Percentiles rank a stretch among this genome's conserved stretches.
Conservation (phyloP, 495 filamentous ascomycete genomes). For the Monascus purpureus region DNA sequence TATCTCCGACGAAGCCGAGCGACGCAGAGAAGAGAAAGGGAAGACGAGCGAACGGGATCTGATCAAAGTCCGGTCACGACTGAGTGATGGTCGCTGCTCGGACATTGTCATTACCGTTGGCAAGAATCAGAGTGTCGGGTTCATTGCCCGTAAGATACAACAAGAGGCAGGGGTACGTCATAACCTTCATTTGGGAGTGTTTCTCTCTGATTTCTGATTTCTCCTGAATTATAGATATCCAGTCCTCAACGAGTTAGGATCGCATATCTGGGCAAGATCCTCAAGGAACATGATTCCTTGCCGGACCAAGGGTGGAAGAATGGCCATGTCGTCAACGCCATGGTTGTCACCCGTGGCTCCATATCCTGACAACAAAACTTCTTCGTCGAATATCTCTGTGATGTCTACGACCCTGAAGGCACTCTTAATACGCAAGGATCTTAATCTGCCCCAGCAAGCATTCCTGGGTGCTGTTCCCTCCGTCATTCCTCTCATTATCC, state of each 20-base stretch:
- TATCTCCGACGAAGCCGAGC: constrained; percentile 36
- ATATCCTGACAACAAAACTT: constrained; percentile 6
- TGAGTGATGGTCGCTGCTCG: constrained; percentile 53
- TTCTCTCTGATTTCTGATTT: constrained; percentile 2
- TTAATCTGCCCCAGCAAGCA: no score
- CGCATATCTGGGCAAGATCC: constrained; percentile 64
- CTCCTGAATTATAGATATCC: constrained; percentile 21
- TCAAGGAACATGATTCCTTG: constrained; percentile 52
- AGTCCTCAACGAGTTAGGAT: constrained; percentile 46
- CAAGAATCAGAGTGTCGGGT: constrained; percentile 47
- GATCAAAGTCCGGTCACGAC: constrained; percentile 45
- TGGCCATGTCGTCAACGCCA: constrained; percentile 65
- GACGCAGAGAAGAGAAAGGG: constrained; percentile 51
- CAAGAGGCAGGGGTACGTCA: constrained; percentile 50
- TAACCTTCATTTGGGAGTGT: not conserved
- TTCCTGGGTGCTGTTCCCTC: no score
- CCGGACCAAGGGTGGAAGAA: constrained; percentile 59
- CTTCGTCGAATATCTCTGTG: not conserved
- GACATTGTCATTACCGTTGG: constrained; percentile 50
- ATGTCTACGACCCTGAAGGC: no score
- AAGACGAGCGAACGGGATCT: constrained; percentile 39
- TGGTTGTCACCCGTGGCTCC: constrained; percentile 41
- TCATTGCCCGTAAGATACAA: constrained; percentile 45
- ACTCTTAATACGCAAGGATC: no score
- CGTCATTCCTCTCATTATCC: no score